These are phyloP conservation scores for Pythium coloratum DNA, from an alignment of 352 stramenopile species.

Conservation along the genomic window DNA sequence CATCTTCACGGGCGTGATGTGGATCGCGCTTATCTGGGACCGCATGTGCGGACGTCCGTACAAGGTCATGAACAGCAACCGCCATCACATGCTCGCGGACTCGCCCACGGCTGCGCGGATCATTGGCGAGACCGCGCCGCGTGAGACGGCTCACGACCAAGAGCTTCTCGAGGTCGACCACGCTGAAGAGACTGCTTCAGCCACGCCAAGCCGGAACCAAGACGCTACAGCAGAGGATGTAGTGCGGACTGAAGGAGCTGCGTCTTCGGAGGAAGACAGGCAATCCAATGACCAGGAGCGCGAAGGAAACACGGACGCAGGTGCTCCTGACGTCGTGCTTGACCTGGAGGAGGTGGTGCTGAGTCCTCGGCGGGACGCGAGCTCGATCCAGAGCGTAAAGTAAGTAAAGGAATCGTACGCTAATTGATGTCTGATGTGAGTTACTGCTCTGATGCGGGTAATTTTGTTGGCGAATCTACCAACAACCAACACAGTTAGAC, in stretches of 20 bases:
- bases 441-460: too few relatives aligned
- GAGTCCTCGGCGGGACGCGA: not conserved
- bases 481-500: too few relatives aligned
- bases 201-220: not conserved
- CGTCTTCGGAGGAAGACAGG: not conserved
- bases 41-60: slow-evolving; percentile 74
- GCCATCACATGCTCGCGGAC: slow-evolving; percentile 53
- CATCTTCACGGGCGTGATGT: slow-evolving; percentile 56
- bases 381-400: slow-evolving; percentile 8
- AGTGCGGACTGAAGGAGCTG: not conserved
- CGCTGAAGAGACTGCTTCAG: not conserved
- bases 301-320: slow-evolving; percentile 7
- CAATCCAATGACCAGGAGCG: not conserved
- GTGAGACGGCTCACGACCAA: slow-evolving; percentile 26
- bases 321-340: slow-evolving; percentile 12
- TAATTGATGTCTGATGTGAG: not conserved
- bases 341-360: slow-evolving; percentile 2
- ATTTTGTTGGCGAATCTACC: too few relatives aligned
- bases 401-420: not conserved
- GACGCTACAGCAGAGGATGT: not conserved
- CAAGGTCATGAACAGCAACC: slow-evolving; percentile 82
- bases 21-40: slow-evolving; percentile 64
- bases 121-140: slow-evolving; percentile 15
- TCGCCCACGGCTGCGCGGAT: slow-evolving; percentile 44
- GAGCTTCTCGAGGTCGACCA: slow-evolving; percentile 31